Base-by-base conservation (phyloP, 1,284 basidiomycete species). In the Cryptococcus sp. region DNA sequence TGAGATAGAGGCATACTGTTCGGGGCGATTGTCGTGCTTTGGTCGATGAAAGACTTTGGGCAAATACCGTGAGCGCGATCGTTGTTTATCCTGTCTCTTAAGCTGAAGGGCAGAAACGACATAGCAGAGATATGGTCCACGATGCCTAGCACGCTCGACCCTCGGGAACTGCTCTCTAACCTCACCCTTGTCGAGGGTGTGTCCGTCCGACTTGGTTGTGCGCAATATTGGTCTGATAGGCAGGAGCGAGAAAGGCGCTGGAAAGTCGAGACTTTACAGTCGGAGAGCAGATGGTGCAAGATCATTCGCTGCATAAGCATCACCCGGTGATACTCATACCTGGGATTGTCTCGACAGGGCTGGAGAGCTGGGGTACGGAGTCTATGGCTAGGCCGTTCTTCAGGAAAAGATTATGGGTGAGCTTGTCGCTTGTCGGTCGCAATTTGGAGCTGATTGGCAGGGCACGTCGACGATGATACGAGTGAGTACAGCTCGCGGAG, bases 221-320 rank as follows among this genome's bases (percentile, higher is more conserved):
- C 9, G 31, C 12, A 19, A 9, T 14, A 21, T 19, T n/a, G 16
- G 12, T 23, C 28, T 45, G 41, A 36, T 81, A 75, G 54, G 82
- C 83, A 86, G 3, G 85, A 83, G 63, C 76, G 81, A 2, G 87
- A 80, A 86, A 87, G 86, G 72, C 65, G 11, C 78, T 92, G 55
- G 85, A 84, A 60, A 84, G 80, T 21, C 85, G 88, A 45, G 89
- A 91, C 68, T 94, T 94, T 60, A 79, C 82, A 53, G 85, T 87
- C 2, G 91, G 91, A 19, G 83, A 88, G 53, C 75, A 76, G 35
- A 80, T 90, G 57, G 78, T 79, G 26, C 78, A 75, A 2, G 76
- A 83, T 40, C 58, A 60, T 40, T 87, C 86, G 0, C 71, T 91
- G 47, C 73, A 71, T 40, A 87, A 87, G 21, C 74, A 84, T 45